Evolutionary conservation across 2,329 filamentous ascomycete genomes (phyloP).

Genomic region (Ophiostoma sp.): DNA sequence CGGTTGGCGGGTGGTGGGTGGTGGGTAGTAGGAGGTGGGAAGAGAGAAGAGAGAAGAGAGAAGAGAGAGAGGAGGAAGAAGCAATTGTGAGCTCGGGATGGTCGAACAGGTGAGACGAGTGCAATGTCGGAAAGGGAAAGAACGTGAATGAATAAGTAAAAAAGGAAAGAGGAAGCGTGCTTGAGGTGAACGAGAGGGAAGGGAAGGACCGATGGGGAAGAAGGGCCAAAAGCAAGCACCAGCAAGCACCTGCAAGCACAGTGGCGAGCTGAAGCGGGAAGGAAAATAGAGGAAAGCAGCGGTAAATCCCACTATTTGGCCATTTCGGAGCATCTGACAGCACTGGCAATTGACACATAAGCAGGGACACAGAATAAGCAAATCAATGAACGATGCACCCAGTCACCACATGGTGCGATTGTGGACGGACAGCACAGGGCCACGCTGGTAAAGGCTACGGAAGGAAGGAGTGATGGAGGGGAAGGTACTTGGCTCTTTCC

Average conservation of each 20-base stretch:
- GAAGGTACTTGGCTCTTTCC: background rate
- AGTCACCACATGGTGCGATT: constrained; percentile 2
- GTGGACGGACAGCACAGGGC: background rate
- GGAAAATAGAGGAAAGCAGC: background rate
- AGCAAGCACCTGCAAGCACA: background rate
- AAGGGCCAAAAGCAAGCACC: background rate
- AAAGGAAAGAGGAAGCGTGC: background rate
- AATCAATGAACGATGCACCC: too few species aligned
- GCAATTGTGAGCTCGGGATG: background rate
- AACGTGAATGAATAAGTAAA: background rate
- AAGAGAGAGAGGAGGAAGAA: background rate
- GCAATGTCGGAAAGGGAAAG: background rate
- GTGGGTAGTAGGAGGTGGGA: background rate
- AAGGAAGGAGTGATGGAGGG: background rate
- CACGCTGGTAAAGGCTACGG: too few species aligned
- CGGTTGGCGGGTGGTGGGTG: background rate
- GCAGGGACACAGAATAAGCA: too few species aligned
- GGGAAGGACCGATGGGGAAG: background rate
- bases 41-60: background rate
- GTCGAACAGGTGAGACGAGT: too few species aligned
- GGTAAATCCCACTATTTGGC: background rate
- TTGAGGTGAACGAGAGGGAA: background rate
- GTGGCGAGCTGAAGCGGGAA: background rate
- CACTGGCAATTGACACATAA: too few species aligned
- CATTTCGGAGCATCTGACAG: too few species aligned